Conservation (phyloP, 2,329 filamentous ascomycete genomes). For the Cladobotryum mycophilum region DNA sequence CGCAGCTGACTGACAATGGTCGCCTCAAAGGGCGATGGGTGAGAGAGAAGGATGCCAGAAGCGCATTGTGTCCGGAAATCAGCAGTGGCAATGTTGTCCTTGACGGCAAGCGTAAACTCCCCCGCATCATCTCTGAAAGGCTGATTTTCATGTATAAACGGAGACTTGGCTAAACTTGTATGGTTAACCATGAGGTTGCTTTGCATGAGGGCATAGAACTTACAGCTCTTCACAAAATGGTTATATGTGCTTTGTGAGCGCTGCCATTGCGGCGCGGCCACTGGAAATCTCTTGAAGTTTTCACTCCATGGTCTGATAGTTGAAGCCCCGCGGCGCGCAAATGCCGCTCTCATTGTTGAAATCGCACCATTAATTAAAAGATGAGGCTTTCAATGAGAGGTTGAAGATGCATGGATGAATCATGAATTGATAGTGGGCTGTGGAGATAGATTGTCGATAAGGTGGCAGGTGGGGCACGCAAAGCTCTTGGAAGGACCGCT, state of each 20-base stretch:
- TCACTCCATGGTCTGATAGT: constrained; percentile 3
- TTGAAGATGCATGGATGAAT: neutral
- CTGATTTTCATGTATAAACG: constrained; percentile 7
- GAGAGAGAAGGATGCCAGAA: constrained; percentile 65
- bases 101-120: constrained; percentile 53
- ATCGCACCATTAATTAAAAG: constrained; percentile 21
- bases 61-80: constrained; percentile 73
- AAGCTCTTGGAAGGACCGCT: constrained; percentile 1
- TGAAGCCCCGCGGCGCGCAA: constrained; percentile 18
- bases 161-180: constrained; percentile 11
- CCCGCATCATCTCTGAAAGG: constrained; percentile 17
- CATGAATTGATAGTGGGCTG: neutral
- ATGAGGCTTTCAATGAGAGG: neutral
- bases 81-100: constrained; percentile 69
- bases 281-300: neutral
- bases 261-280: constrained; percentile 15
- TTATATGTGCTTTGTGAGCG: constrained; percentile 28
- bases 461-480: neutral
- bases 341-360: constrained; percentile 27
- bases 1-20: constrained; percentile 68
- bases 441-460: constrained; percentile 15
- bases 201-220: constrained; percentile 6
- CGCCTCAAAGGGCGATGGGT: constrained; percentile 73
- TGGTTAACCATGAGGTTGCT: neutral
- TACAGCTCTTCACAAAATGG: constrained; percentile 30